Evolutionary conservation across 2,329 filamentous ascomycete genomes (phyloP), one percentile per base, ranked within the genome.

Genomic region (Claviceps capensis): DNA sequence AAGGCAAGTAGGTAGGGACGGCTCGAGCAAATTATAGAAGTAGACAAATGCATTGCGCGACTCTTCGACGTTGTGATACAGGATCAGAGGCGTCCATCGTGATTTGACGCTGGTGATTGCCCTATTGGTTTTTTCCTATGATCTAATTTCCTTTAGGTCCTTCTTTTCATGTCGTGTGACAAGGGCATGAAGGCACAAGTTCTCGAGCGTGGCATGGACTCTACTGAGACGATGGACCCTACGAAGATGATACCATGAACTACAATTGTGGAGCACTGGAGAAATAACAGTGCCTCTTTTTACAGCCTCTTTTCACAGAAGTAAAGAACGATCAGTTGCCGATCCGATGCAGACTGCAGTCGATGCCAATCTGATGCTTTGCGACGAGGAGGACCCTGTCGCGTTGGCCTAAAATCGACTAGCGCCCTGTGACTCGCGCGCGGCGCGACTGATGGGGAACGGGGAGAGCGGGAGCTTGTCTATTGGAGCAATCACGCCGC

Each of bases 1-100:
- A 54, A 36, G 53, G 50, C 58, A 78, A 78, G 66, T 77, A 71
- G 69, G 19, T 22, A 22, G 19, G 19, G 71, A 9, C 5, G 51
- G 38, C 38, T 55, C 56, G 58, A 58, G 54, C 55, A 59, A 57
- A 34, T 40, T 19, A 19, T 17, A 38, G 16, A 26, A 8, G 23
- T 26, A 17, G 19, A 17, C 26, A 47, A 22, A 16, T 47, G 26
- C 45, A 36, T 47, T 19, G 30, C 13, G 17, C n/a, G 14, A 37
- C 45, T 19, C 30, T 22, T 13, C 19, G 4, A n/a, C 26, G 23
- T 16, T 48, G 23, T 22, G 19, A 6, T 43, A 13, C 11, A 4
- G 17, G 13, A 44, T 23, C 14, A 40, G 19, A 23, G 4, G 13
- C 16, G 23, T 2, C 22, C 43, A 45, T 16, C 23, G 43, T 26